Conservation (phyloP, 2,329 filamentous ascomycete genomes). For the Fusarium nygamai region DNA sequence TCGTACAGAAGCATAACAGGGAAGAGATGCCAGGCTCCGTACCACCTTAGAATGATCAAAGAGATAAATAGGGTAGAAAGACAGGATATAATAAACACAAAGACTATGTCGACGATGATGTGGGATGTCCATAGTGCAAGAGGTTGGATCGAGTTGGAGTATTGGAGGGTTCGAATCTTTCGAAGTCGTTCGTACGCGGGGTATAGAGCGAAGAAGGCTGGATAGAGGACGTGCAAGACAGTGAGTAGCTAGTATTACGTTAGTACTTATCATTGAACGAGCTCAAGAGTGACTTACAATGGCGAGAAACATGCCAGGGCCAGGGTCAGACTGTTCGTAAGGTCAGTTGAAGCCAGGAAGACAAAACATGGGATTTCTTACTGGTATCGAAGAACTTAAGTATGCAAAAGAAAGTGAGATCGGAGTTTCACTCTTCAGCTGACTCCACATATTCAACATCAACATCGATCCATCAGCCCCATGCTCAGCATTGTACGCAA, state of each 20-base stretch:
- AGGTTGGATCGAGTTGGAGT: constrained; percentile 7
- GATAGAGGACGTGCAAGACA: constrained; percentile 4
- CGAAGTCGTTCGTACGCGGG: constrained; percentile 7
- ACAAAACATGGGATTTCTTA: rapidly evolving
- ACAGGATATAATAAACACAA: background rate
- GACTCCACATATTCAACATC: constrained; percentile 2
- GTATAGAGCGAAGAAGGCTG: constrained; percentile 4
- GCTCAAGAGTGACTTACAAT: background rate
- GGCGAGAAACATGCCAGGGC: background rate
- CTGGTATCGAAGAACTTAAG: background rate
- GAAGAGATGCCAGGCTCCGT: background rate
- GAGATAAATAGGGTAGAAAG: background rate
- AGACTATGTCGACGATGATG: background rate
- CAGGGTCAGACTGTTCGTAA: background rate
- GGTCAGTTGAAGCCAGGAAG: background rate
- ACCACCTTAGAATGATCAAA: background rate
- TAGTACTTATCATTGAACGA: rapidly evolving
- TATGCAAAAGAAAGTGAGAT: background rate
- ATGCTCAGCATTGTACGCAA: background rate
- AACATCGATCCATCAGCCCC: background rate
- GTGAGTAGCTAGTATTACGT: background rate
- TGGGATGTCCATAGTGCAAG: background rate
- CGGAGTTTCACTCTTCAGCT: background rate
- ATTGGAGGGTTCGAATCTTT: constrained; percentile 15
- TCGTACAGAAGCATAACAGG: background rate